Base-by-base conservation (phyloP, 768 basidiomycete genomes). In the Boletus eberwhitei region DNA sequence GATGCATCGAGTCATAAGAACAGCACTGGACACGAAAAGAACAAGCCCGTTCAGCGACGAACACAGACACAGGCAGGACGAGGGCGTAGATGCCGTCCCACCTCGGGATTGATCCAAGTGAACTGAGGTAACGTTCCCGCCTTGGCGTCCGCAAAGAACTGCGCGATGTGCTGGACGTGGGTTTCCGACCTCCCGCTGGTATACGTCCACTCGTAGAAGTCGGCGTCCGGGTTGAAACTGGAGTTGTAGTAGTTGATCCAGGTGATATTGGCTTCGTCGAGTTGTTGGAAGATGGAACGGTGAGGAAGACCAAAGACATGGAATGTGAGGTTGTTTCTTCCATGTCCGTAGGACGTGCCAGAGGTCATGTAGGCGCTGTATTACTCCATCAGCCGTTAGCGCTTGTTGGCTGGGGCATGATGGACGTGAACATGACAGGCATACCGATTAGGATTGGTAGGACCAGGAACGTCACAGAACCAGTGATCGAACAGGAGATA, bases 191-290 rank as follows among this genome's bases (percentile, higher is more conserved):
- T 51, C 17, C 65, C 65, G 8, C 52, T 62, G 5, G 47, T 47
- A 11, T 51, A 11, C 1, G 64, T 66, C 64, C 64, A 66, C 9
- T 11, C 9, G 19, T 66, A 66, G 14, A 66, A 67, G 3, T 57
- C 51, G n/a, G 64, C 40, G 4, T 66, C 64, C 3, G 64, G 64
- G 35, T 62, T 59, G 56, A 66, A 66, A 37, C 65, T 66, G 1
- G 64, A 66, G 50, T 66, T 66, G 38, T 67, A 66, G 35, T 67
- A 67, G 31, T 66, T 66, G 21, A 17, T 36, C 64, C 64, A 66
- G 2, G 55, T 67, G 6, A 66, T 35, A 16, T 67, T 65, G 22
- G 57, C 50, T 22, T 66, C 64, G 24, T 66, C 65, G 43, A 66
- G 60, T 17, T 66, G 65, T 32, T 65, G 65, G 17, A 66, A 66